Evolutionary conservation across 176 grass and related monocot species (phyloP).

Genomic region (Oryza nivara): DNA sequence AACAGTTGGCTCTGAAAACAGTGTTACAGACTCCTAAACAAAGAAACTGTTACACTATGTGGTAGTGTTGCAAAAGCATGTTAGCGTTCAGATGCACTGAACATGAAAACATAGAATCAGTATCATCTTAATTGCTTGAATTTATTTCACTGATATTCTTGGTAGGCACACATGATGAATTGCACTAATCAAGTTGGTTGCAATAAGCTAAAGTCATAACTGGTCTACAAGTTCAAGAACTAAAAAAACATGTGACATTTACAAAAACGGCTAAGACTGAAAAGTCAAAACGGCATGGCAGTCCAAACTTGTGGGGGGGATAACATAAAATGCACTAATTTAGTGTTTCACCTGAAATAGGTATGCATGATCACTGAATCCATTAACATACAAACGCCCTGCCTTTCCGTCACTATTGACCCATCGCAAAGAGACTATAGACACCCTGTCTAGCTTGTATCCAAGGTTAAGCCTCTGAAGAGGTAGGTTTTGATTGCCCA

Average conservation of each 20-base stretch:
- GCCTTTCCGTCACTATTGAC: slow-evolving; percentile 58
- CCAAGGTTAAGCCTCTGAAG: slow-evolving; percentile 93
- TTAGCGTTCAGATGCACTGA: background rate
- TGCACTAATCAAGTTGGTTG: slow-evolving; percentile 3
- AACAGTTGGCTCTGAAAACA: background rate
- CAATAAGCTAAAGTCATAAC: slow-evolving; percentile 14
- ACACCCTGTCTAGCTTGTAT: slow-evolving; percentile 87
- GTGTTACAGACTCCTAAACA: slow-evolving; percentile 1
- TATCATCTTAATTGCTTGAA: background rate
- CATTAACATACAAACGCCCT: slow-evolving; percentile 82
- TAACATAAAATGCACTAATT: background rate
- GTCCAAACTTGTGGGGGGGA: slow-evolving; percentile 30
- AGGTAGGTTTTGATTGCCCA: slow-evolving; percentile 62
- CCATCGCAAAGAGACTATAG: slow-evolving; percentile 76
- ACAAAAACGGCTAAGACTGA: background rate
- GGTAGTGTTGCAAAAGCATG: background rate
- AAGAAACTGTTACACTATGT: background rate
- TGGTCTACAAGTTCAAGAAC: background rate
- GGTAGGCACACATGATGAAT: background rate
- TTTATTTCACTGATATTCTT: slow-evolving; percentile 24
- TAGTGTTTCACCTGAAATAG: slow-evolving; percentile 67
- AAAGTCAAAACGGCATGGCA: slow-evolving; percentile 18
- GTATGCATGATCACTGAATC: slow-evolving; percentile 61
- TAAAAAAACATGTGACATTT: slow-evolving; percentile 1
- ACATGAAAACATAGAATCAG: background rate